Evolutionary conservation across 2,329 filamentous ascomycete genomes (phyloP), one percentile per base, ranked within the genome.

Genomic region (Dactylonectria estremocensis): DNA sequence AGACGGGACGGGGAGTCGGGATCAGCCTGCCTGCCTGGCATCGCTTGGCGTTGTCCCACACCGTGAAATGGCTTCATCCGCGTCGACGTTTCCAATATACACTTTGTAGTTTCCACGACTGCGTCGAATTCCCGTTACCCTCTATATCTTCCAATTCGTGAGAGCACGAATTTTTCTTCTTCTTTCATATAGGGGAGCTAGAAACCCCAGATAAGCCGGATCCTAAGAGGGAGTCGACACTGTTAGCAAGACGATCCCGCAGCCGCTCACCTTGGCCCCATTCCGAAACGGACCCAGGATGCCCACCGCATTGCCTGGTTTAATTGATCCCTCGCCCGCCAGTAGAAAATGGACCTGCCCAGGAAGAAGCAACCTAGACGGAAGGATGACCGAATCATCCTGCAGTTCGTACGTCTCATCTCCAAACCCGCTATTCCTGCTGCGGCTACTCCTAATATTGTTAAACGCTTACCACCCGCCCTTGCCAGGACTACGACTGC

Each of bases 401-500:
- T 97, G 69, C 94, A 97, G 81, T 95, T 97, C 83, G 93, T 95
- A 83, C 78, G 88, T 78, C 56, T 65, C 46, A 24, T 37, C 54
- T 49, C 56, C 64, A 31, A 31, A 48, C 62, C 40, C 50, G 64
- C 68, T 60, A 16, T 7, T 52, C 66, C 58, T 54, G 52, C 53
- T 60, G 49, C 67, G 28, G 20, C 33, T 28, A 7, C 24, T 28
- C 4, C 24, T 28, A 7, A 33, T 61, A 14, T 16, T 33, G 28
- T 24, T 35, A 31, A 33, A 11, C 24, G 43, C 69, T 75, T 53
- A 70, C 66, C 60, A 48, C 31, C 18, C 11, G 63, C 45, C 33
- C 48, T 43, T 28, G 4, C 24, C 24, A 92, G 90, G 90, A 93
- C 80, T 93, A 95, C 79, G 93, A 95, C 83, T 97, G 94, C 84